phyloP scores from a whole-genome alignment of 345 rosid species.

The Bruguiera sexangula region DNA sequence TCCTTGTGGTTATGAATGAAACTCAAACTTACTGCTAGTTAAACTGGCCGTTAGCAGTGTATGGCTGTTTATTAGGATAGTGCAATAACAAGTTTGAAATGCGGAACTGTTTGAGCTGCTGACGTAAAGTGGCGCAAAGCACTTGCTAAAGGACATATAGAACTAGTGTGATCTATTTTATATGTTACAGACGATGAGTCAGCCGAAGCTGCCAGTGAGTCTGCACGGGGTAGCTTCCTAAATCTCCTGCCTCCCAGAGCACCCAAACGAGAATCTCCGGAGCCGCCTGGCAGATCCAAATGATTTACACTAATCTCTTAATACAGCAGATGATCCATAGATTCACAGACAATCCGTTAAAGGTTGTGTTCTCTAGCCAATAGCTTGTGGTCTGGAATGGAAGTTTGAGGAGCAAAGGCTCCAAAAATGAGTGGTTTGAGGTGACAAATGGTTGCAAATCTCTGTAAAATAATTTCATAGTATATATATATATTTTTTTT shows the following conservation, averaged over 20 bases:
- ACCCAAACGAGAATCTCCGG: conserved; percentile 49
- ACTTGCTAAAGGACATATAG: background rate
- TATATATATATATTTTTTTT: conserved; percentile 29
- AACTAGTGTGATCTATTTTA: background rate
- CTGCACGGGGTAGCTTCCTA: conserved; percentile 81
- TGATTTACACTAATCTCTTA: conserved; percentile 23
- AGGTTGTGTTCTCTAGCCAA: conserved; percentile 16
- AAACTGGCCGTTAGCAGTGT: background rate
- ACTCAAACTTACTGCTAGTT: background rate
- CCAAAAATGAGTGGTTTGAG: conserved; percentile 30
- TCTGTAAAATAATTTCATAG: conserved; percentile 33
- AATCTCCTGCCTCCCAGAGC: conserved; percentile 64
- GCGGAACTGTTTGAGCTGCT: too few species aligned
- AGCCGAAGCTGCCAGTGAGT: conserved; percentile 39
- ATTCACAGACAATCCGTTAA: conserved; percentile 5
- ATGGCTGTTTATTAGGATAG: background rate
- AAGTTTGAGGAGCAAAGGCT: conserved; percentile 27
- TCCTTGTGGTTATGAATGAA: background rate
- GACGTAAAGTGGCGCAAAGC: too few species aligned
- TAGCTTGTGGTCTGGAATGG: conserved; percentile 25
- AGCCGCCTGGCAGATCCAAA: conserved; percentile 43
- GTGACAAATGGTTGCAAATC: conserved; percentile 29
- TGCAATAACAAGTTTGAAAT: background rate
- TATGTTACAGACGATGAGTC: conserved; percentile 71
- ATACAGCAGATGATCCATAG: conserved; percentile 6